A percentile compares a stretch with the other conserved stretches of the same genome.
Evolutionary conservation across 192 early-diverging fungal species (phyloP).

Genomic region (Dissophora ornata): DNA sequence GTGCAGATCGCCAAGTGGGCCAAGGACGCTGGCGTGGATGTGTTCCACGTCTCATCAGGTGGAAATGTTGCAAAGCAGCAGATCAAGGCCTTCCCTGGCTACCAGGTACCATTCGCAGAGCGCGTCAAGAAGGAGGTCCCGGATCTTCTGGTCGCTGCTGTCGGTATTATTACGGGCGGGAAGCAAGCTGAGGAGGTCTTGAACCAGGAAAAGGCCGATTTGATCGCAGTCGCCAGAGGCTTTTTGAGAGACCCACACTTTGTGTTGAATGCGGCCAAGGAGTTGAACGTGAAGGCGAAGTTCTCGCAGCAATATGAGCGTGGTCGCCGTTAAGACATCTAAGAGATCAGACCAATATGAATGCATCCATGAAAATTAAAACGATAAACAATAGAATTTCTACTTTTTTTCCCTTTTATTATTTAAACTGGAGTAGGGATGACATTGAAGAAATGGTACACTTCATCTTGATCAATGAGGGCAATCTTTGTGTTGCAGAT

Average conservation of each 20-base stretch:
- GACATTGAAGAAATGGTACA: slow-evolving; percentile 78
- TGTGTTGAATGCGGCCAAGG: slow-evolving; percentile 68
- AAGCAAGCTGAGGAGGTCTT: slow-evolving; percentile 79
- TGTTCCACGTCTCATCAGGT: slow-evolving; percentile 85
- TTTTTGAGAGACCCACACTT: slow-evolving; percentile 79
- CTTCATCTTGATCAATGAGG: slow-evolving; percentile 71
- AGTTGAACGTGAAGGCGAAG: slow-evolving; percentile 73
- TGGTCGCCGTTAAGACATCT: slow-evolving; percentile 3
- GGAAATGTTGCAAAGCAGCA: slow-evolving; percentile 69
- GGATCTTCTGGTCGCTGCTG: slow-evolving; percentile 67
- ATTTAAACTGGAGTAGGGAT: slow-evolving; percentile 57
- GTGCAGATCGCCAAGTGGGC: slow-evolving; percentile 72
- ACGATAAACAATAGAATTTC: too few relatives aligned
- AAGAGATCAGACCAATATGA: too few relatives aligned
- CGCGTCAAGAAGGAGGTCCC: slow-evolving; percentile 68
- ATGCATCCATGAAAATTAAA: too few relatives aligned
- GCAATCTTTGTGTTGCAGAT: slow-evolving; percentile 72
- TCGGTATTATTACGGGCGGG: slow-evolving; percentile 77
- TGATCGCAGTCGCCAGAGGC: slow-evolving; percentile 78
- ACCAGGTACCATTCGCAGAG: slow-evolving; percentile 80
- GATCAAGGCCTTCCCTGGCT: slow-evolving; percentile 60
- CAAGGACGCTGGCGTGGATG: slow-evolving; percentile 78
- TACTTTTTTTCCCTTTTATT: slow-evolving; percentile 1
- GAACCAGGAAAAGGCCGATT: slow-evolving; percentile 71
- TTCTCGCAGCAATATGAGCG: slow-evolving; percentile 72